Percentiles rank a stretch among this genome's conserved stretches.
Evolutionary conservation across 371 early-diverging fungal species (phyloP).

Genomic region (Apophysomyces ossiformis): DNA sequence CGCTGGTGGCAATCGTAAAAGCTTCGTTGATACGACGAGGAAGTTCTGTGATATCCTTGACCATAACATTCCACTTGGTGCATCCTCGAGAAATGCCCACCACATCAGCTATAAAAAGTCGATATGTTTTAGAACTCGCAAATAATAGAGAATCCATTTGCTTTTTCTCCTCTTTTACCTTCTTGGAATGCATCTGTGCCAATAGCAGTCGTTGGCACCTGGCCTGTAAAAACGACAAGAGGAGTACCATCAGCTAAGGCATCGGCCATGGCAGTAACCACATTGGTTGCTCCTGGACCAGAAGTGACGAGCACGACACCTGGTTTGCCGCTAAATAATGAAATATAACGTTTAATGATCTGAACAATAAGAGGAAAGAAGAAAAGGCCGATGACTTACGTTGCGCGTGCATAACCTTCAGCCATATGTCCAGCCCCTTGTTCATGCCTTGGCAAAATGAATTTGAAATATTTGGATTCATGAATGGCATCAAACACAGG

Average conservation of each 20-base stretch:
- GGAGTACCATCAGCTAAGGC: constrained; percentile 95
- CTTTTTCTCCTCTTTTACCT: constrained; percentile 25
- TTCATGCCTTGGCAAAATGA: constrained; percentile 95
- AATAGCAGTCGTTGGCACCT: constrained; percentile 91
- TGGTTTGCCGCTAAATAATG: constrained; percentile 76
- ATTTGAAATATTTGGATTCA: constrained; percentile 92
- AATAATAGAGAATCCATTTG: too few species aligned
- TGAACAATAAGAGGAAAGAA: constrained; percentile 15
- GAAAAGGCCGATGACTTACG: constrained; percentile 51
- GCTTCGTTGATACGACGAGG: constrained; percentile 97
- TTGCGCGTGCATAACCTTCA: constrained; percentile 95
- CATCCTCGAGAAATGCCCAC: constrained; percentile 95
- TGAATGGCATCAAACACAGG: constrained; percentile 98
- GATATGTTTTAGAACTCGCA: not conserved
- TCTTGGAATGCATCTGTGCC: constrained; percentile 98
- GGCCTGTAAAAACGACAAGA: constrained; percentile 94
- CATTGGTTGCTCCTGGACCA: constrained; percentile 98
- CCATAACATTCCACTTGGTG: constrained; percentile 99
- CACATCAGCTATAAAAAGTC: constrained; percentile 72
- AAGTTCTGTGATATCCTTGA: constrained; percentile 92
- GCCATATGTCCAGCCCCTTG: constrained; percentile 99
- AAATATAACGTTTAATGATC: not conserved
- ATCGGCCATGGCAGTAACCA: constrained; percentile 97
- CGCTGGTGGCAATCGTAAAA: constrained; percentile 93
- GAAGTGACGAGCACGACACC: constrained; percentile 96